These are phyloP conservation scores for Pythium monospermum DNA, from an alignment of 352 stramenopile species.

Conservation along the genomic window DNA sequence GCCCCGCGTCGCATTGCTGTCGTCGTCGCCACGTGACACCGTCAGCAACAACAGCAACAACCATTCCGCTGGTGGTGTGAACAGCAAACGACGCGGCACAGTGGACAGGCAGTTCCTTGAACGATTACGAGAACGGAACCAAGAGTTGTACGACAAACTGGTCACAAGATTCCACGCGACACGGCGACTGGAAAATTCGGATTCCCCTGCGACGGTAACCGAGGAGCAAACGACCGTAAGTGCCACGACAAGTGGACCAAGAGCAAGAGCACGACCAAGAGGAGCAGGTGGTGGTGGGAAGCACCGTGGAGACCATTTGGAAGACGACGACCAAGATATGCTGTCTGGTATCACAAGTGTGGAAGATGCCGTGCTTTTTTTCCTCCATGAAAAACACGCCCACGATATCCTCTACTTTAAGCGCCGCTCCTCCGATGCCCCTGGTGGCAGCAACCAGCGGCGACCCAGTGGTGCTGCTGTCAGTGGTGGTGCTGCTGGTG, in stretches of 20 bases:
- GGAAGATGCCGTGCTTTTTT: conserved; percentile 69
- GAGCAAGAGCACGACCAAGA: too few relatives aligned
- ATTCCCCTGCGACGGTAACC: too few relatives aligned
- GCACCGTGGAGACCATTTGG: too few relatives aligned
- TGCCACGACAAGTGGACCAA: not conserved
- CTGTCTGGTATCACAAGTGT: conserved; percentile 24
- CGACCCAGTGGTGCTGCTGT: conserved; percentile 13
- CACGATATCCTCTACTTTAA: conserved; percentile 69
- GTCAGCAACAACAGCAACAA: not conserved
- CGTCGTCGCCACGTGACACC: not conserved
- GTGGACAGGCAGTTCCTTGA: conserved; percentile 18
- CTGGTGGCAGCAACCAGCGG: too few relatives aligned
- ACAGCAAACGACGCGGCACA: conserved; percentile 7
- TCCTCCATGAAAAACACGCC: conserved; percentile 63
- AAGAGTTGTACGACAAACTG: conserved; percentile 26
- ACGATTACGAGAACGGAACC: conserved; percentile 11
- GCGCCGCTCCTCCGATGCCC: conserved; percentile 14
- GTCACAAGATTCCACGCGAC: conserved; percentile 14
- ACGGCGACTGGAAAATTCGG: not conserved
- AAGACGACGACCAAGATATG: conserved; percentile 6
- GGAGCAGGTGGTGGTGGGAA: too few relatives aligned
- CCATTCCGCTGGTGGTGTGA: too few relatives aligned
- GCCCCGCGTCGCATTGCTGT: conserved; percentile 2
- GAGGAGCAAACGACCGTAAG: too few relatives aligned
- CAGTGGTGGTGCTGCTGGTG: too few relatives aligned